A percentile compares a stretch with the other conserved stretches of the same genome.
These are phyloP conservation scores for Prunus persica DNA, from an alignment of 306 rosid genomes.

Conservation along the genomic window Prunus_persica_NCBIv2 NC_034013.1:16029501-16030000, in stretches of 20 bases:
- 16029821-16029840: slow-evolving; percentile 99
- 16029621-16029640: not conserved
- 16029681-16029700: slow-evolving; percentile 23
- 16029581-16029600: not conserved
- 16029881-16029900: slow-evolving; percentile 81
- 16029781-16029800: slow-evolving; percentile 39
- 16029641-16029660: slow-evolving; percentile 6
- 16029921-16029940: slow-evolving; percentile 41
- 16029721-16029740: slow-evolving; percentile 22
- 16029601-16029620: not conserved
- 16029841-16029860: slow-evolving; percentile 86
- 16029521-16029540: not conserved
- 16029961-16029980: slow-evolving; percentile 46
- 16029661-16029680: slow-evolving; percentile 10
- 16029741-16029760: slow-evolving; percentile 9
- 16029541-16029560: not conserved
- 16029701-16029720: slow-evolving; percentile 35
- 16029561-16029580: slow-evolving; percentile 7
- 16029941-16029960: slow-evolving; percentile 5
- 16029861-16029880: slow-evolving; percentile 99
- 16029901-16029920: slow-evolving; percentile 66
- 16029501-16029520: slow-evolving; percentile 3
- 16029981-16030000: slow-evolving; percentile 31
- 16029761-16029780: not conserved
- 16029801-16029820: slow-evolving; percentile 97